Evolutionary conservation across 2,329 filamentous ascomycete species (phyloP).

Genomic region (Sporothrix dimorphospora): DNA sequence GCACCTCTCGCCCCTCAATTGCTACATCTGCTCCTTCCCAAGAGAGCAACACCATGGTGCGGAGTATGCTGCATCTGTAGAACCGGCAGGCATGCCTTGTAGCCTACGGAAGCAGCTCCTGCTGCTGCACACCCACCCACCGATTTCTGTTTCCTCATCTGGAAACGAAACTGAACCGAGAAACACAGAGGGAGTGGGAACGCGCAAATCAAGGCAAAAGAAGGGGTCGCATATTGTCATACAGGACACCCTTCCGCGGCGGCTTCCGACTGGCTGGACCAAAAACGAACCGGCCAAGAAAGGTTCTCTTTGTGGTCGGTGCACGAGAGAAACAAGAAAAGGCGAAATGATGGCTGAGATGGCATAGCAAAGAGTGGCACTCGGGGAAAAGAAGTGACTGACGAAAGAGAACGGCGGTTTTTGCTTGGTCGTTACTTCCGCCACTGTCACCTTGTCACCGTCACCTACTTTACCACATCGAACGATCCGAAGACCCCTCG

Average conservation of each 20-base stretch:
- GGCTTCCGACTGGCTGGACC: slow-evolving; percentile 11
- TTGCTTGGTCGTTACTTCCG: not conserved
- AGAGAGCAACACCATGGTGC: not conserved
- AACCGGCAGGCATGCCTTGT: not conserved
- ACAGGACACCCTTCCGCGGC: slow-evolving; percentile 7
- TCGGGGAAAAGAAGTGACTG: not conserved
- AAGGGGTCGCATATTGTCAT: not conserved
- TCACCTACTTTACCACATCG: not conserved
- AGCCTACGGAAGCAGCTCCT: not conserved
- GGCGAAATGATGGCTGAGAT: not conserved
- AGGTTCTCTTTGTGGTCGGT: not conserved
- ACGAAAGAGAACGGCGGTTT: not conserved
- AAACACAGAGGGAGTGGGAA: not conserved
- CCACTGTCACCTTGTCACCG: not conserved
- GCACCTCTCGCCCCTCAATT: not conserved
- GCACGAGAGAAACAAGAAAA: not conserved
- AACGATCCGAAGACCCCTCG: not conserved
- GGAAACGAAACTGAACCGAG: not conserved
- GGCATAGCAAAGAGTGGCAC: not conserved
- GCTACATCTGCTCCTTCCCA: not conserved
- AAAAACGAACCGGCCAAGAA: slow-evolving; percentile 6
- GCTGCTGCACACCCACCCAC: not conserved
- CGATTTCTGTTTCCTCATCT: not conserved
- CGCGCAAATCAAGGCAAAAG: not conserved
- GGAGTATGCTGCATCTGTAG: not conserved